A percentile compares a stretch with the other conserved stretches of the same genome.
These are phyloP conservation scores for Gentiana dahurica DNA, from an alignment of 257 asterid species.

Conservation along the genomic window DNA sequence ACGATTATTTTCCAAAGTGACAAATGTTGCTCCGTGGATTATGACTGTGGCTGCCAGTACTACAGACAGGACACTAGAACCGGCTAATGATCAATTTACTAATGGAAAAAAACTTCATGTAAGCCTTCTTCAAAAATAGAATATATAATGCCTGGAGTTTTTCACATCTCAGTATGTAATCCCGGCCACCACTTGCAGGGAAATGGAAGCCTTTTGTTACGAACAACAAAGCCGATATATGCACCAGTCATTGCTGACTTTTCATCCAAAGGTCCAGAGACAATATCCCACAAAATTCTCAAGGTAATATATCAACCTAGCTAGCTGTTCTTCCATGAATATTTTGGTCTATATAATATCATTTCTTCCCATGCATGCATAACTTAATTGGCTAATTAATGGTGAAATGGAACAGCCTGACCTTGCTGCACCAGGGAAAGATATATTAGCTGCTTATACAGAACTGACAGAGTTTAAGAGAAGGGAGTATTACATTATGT, in stretches of 20 bases:
- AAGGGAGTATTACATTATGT: slow-evolving; percentile 65
- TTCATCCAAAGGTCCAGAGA: slow-evolving; percentile 74
- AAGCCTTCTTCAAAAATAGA: not conserved
- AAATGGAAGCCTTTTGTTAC: too few relatives aligned
- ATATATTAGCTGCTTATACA: slow-evolving; percentile 80
- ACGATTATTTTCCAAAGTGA: slow-evolving; percentile 1
- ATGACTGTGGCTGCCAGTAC: slow-evolving; percentile 23
- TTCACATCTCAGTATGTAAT: too few relatives aligned
- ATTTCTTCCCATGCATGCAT: too few relatives aligned
- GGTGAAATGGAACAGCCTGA: slow-evolving; percentile 45
- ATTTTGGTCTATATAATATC: too few relatives aligned
- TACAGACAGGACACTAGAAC: slow-evolving; percentile 13
- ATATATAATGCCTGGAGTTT: too few relatives aligned
- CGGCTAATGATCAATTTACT: slow-evolving; percentile 5
- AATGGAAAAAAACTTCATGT: slow-evolving; percentile 7
- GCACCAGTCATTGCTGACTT: slow-evolving; percentile 51
- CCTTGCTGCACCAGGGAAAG: slow-evolving; percentile 79
- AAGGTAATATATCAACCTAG: slow-evolving; percentile 27
- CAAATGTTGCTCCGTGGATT: slow-evolving; percentile 25
- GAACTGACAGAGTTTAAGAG: slow-evolving; percentile 55
- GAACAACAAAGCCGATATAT: not conserved
- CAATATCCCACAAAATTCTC: slow-evolving; percentile 35
- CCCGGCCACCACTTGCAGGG: too few relatives aligned
- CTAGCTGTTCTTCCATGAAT: too few relatives aligned
- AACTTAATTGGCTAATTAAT: too few relatives aligned